These are phyloP conservation scores for Tolypocladium pustulatum DNA, from an alignment of 2,329 filamentous ascomycete species.

Conservation along the genomic window DNA sequence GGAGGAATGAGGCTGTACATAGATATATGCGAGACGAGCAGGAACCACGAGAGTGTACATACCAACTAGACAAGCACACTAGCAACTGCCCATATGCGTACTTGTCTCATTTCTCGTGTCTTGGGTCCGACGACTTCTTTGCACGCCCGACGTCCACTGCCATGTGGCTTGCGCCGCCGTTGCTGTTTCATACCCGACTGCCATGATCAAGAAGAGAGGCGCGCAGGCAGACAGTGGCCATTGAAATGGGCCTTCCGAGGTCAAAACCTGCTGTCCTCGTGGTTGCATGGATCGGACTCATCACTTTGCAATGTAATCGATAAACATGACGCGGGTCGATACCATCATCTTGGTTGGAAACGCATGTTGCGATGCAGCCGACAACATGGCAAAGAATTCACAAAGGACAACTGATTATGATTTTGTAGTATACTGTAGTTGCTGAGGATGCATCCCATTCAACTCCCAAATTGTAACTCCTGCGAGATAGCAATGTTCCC, in stretches of 20 bases:
- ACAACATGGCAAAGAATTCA: neutral
- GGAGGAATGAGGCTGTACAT: neutral
- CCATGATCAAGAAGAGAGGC: neutral
- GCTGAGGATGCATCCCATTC: neutral
- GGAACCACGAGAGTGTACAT: neutral
- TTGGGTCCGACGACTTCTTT: neutral
- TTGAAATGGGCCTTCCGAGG: neutral
- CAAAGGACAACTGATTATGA: neutral
- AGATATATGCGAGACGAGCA: neutral
- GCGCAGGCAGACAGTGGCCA: neutral
- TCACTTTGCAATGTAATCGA: neutral
- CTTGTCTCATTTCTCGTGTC: neutral
- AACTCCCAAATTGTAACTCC: neutral
- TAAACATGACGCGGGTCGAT: neutral
- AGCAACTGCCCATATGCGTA: neutral
- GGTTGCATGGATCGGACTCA: neutral
- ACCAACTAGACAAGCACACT: neutral
- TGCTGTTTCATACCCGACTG: neutral
- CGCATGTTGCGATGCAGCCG: neutral
- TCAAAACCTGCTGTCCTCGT: neutral
- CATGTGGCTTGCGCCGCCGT: neutral
- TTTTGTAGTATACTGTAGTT: neutral
- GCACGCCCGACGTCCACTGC: neutral
- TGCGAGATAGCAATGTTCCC: neutral
- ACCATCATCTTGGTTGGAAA: neutral